Evolutionary conservation across 192 early-diverging fungal genomes (phyloP).

Genomic region (Coemansia aciculifera): DNA sequence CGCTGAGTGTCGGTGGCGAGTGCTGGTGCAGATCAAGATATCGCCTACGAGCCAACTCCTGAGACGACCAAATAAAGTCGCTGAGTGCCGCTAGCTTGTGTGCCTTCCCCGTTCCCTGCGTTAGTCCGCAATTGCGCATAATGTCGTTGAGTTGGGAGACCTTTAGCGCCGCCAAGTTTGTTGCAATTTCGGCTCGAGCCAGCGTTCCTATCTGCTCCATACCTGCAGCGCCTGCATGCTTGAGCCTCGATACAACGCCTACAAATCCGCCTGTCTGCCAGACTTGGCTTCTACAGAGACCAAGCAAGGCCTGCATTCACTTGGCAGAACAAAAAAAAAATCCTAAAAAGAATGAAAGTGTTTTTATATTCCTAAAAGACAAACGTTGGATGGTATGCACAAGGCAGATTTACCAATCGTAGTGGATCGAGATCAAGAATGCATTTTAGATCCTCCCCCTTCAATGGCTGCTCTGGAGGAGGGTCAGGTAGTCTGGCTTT

Average conservation of each 20-base stretch:
- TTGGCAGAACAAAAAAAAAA: background rate
- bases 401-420: background rate
- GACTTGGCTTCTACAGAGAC: background rate
- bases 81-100: conserved; percentile 35
- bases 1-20: conserved; percentile 3
- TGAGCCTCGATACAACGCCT: background rate
- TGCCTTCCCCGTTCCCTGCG: conserved; percentile 36
- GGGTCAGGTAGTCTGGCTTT: background rate
- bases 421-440: background rate
- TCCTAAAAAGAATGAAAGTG: background rate
- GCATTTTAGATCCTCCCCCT: no score
- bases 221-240: background rate
- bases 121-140: conserved; percentile 42
- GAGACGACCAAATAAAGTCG: conserved; percentile 37
- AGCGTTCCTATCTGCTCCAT: background rate
- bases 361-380: background rate
- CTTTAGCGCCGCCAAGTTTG: conserved; percentile 24
- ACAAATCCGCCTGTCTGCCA: background rate
- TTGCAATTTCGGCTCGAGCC: conserved; percentile 16
- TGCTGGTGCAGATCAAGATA: conserved; percentile 5
- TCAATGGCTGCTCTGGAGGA: no score
- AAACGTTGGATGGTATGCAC: background rate
- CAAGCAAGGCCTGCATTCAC: conserved; percentile 1
- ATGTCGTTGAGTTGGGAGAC: conserved; percentile 32
- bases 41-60: conserved; percentile 27